Evolutionary conservation across 1,284 basidiomycete species (phyloP), one percentile per base, ranked within the genome.

Genomic region (Vanrija sp.): DNA sequence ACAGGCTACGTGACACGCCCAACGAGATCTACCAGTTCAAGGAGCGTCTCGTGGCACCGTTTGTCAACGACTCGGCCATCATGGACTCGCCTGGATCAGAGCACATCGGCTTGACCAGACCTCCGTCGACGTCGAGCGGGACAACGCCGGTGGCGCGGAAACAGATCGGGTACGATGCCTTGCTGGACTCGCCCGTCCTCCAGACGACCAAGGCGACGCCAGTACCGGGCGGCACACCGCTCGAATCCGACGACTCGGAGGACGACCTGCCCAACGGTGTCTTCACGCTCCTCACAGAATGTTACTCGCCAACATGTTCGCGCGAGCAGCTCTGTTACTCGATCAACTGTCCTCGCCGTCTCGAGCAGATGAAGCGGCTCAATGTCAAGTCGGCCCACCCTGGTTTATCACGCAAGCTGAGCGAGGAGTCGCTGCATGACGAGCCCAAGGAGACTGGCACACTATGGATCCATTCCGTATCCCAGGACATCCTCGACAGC

Each of bases 221-320:
- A 15, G 14, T 34, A 12, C 19, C 25, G 5, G 44, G 25, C 14
- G 44, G 23, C 6, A 46, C 44, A 8, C 44, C 25, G n/a, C n/a
- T 38, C 15, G 29, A 46, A 26, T 26, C 23, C 16, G 79, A 73
- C 19, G 70, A 72, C 12, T 60, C 82, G 0, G 73, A 72, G 34
- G 73, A 75, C n/a, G 84, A 87, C 19, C 78, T 97, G 54, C 96
- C 96, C 0, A 87, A 89, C 0, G 96, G 96, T 44, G 94, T 98
- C 16, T 98, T 98, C 74, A 98, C 95, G 1, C 83, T 98, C 38
- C 81, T 99, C 57, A 96, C 94, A 1, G 92, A 96, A 72, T 99
- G 96, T 76, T 98, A 98, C 79, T 96, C 92, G 43, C 93, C 96
- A 16, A 99, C 96, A 25, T 98, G 96, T 78, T 90, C 91, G 38